Base-by-base conservation (phyloP, 495 filamentous ascomycete species). In the Darksidea phi region DNA sequence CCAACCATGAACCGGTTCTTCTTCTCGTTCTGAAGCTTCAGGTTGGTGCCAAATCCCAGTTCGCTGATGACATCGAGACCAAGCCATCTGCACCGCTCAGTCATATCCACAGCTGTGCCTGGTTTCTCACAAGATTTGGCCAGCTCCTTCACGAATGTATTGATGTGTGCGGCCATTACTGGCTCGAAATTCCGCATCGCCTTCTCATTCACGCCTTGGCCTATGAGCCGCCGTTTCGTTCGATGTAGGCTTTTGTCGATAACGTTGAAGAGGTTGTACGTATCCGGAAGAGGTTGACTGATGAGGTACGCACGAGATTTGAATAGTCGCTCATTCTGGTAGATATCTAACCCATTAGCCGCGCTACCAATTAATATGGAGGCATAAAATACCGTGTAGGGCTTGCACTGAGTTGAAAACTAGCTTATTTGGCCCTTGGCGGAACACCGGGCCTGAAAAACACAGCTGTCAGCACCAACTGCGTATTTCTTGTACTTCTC, bases 61-160 rank as follows among this genome's bases (percentile, higher is more conserved):
- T 67, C 68, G 7, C 68, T 63, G 28, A 71, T 70, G 26, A 71
- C 57, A 49, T 72, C 71, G 26, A 74, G 66, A n/a, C 51, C 58
- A 48, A 65, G 68, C 41, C 52, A 69, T 8, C 23, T 17, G 37
- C 48, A 52, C 6, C n/a, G 11, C 17, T 60, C 47, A 12, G 32
- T 52, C 57, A 60, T 60, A 20, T 57, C 45, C 2, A 56, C 62
- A 6, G 64, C 42, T 36, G 45, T 58, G 17, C 56, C 20, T 23
- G 24, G 52, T 13, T 65, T 56, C 43, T 66, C 57, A 34, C 48
- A 48, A 13, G 72, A 42, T 48, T 52, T 36, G 18, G 36, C 18
- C 10, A 66, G 47, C 32, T 56, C 54, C 11, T 24, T 21, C 1
- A 60, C 57, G 42, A 58, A 46, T 17, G 55, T 42, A 21, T 20